A percentile compares a stretch with the other conserved stretches of the same genome.
These are phyloP conservation scores for Lachnellula occidentalis DNA, from an alignment of 2,329 filamentous ascomycete species.

Conservation along the genomic window DNA sequence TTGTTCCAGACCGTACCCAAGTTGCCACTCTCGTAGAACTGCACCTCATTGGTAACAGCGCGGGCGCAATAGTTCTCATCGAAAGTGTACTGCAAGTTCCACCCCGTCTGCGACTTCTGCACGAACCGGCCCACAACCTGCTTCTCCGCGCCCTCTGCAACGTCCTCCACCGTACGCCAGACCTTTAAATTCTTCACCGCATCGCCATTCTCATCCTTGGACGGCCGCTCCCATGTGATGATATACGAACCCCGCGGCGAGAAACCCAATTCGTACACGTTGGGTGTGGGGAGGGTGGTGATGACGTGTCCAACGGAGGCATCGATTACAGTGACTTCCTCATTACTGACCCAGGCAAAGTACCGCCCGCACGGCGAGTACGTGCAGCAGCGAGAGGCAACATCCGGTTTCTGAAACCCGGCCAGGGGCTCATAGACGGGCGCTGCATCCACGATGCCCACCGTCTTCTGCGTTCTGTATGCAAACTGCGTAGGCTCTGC, in stretches of 20 bases:
- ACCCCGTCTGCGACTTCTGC: constrained; percentile 90
- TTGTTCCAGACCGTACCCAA: constrained; percentile 90
- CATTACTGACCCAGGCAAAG: constrained; percentile 84
- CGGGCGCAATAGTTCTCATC: constrained; percentile 94
- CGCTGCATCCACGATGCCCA: constrained; percentile 87
- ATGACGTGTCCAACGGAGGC: constrained; percentile 69
- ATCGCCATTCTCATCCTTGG: constrained; percentile 89
- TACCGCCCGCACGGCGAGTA: constrained; percentile 96
- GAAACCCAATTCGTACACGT: constrained; percentile 92
- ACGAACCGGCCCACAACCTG: constrained; percentile 83
- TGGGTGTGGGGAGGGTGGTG: constrained; percentile 68
- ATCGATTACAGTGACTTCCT: constrained; percentile 81
- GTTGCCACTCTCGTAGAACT: constrained; percentile 89
- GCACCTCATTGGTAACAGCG: constrained; percentile 92
- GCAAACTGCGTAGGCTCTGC: constrained; percentile 89
- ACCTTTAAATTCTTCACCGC: constrained; percentile 96
- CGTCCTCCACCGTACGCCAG: constrained; percentile 77
- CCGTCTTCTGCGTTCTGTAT: constrained; percentile 93
- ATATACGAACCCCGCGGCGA: constrained; percentile 88
- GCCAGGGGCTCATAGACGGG: constrained; percentile 81
- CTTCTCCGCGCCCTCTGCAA: constrained; percentile 56
- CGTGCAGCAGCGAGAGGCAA: constrained; percentile 87
- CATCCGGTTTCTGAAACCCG: constrained; percentile 83
- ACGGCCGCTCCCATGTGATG: constrained; percentile 92
- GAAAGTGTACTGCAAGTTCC: constrained; percentile 94